Base-by-base conservation (phyloP, 345 rosid species). In the Iberis pinnata region DNA sequence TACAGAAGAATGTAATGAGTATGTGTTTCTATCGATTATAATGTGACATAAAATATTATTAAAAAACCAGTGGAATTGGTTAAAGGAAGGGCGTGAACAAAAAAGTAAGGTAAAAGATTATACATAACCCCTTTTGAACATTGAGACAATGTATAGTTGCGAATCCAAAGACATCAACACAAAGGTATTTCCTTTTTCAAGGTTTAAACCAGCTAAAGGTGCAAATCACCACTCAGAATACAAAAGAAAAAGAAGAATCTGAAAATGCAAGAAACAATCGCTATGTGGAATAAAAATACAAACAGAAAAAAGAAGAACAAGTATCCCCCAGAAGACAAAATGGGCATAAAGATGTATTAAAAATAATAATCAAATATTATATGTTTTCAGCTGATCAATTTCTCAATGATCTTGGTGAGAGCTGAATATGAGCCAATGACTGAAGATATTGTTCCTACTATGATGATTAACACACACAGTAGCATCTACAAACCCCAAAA, bases 351-450 rank as follows among this genome's bases (percentile, higher is more conserved):
- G 8, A 49, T 42, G 42, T 29, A 26, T 12, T 12, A 37, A 35
- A 7, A 5, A 35, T n/a, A 53, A 29, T 7, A 29, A 29, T 29
- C 8, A 29, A 29, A 29, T 38, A 37, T 15, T 27, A 20, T 10
- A 9, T 32, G 2, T 53, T 18, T 53, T 81, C 67, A 72, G 70
- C 33, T 38, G 49, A 72, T 45, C 74, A 84, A 65, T 19, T 48
- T 54, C 68, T 82, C 67, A 19, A 79, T 49, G 63, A 90, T 90
- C 73, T 68, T 70, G 43, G 92, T 57, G 2, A 90, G 69, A 18
- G 96, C 80, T 1, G 95, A 80, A 45, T 76, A 75, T 3, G 96
- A 64, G 51, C 96, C 98, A n/a, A 81, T 60, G 2, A 8, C 78
- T 6, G 92, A 75, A 6, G 87, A 79, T 45, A 80, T 53, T 3